Conservation (phyloP, 805 yeast species). For the Starmerella bombicola region DNA sequence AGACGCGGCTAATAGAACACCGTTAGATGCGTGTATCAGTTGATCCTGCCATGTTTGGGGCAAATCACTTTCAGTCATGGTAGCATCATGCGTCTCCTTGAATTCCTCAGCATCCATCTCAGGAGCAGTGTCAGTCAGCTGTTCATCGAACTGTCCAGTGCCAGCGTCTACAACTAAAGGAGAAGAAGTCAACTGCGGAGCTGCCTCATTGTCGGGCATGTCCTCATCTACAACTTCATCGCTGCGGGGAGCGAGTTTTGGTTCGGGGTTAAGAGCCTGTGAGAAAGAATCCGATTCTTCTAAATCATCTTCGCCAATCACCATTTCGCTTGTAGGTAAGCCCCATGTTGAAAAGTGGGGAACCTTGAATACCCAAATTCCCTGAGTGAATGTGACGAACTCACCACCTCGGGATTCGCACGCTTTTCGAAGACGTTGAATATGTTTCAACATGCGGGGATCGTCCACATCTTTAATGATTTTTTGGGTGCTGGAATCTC, state of each 20-base stretch:
- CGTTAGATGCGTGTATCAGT: conserved; percentile 8
- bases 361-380: conserved; percentile 69
- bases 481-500: conserved; percentile 38
- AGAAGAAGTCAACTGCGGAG: neutral
- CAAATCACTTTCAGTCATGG: conserved; percentile 18
- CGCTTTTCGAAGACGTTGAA: conserved; percentile 35
- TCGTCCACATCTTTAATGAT: conserved; percentile 62
- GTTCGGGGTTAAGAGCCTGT: neutral
- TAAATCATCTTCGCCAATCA: conserved; percentile 21
- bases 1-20: conserved; percentile 8
- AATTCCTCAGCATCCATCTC: neutral
- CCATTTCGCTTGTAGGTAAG: conserved; percentile 30
- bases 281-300: neutral
- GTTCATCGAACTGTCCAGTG: conserved; percentile 27
- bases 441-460: conserved; percentile 42
- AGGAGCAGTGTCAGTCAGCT: neutral
- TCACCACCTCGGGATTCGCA: conserved; percentile 55
- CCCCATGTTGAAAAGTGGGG: conserved; percentile 96
- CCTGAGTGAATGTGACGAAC: conserved; percentile 61
- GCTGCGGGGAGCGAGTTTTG: neutral
- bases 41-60: conserved; percentile 16
- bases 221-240: neutral
- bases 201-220: neutral
- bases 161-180: neutral
- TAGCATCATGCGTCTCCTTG: neutral